A percentile compares a stretch with the other conserved stretches of the same genome.
Conservation (phyloP, 495 filamentous ascomycete species). For the Lasiosphaeriaceae sp. region DNA sequence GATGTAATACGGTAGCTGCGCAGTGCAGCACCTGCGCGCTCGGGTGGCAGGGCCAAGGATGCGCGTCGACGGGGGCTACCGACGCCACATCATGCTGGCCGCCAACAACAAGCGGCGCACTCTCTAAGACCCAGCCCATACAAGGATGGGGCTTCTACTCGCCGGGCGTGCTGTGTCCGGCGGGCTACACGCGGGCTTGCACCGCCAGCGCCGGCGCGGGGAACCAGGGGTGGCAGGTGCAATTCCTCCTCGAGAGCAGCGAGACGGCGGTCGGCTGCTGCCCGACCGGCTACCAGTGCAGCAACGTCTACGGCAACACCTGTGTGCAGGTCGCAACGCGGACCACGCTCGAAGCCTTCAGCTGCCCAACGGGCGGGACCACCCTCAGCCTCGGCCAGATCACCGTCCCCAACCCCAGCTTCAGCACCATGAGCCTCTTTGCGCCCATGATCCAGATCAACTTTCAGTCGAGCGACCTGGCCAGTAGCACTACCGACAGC, state of each 20-base stretch:
- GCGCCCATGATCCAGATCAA: constrained; percentile 33
- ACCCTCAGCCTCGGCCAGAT: not conserved
- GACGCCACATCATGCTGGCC: constrained; percentile 32
- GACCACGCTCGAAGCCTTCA: constrained; percentile 14
- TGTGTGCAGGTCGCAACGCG: constrained; percentile 15
- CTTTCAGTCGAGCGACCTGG: constrained; percentile 18
- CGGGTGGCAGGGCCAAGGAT: constrained; percentile 26
- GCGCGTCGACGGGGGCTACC: constrained; percentile 1
- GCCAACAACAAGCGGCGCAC: constrained; percentile 11
- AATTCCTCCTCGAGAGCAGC: constrained; percentile 19
- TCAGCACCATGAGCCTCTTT: constrained; percentile 14
- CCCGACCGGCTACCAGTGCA: constrained; percentile 21
- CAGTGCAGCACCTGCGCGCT: constrained; percentile 10
- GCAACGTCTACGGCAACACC: constrained; percentile 25
- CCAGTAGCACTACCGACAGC: not conserved
- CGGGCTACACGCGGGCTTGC: constrained; percentile 26
- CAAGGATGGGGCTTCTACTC: constrained; percentile 33
- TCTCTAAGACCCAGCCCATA: not conserved
- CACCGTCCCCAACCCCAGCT: constrained; percentile 1
- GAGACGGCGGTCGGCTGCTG: constrained; percentile 34
- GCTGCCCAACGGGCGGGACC: constrained; percentile 8
- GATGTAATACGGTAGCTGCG: constrained; percentile 17
- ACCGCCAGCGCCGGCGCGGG: constrained; percentile 11
- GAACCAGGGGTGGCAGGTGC: constrained; percentile 15
- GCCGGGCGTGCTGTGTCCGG: constrained; percentile 27